Base-by-base conservation (phyloP, 1,284 basidiomycete species). In the Sporisorium sorghi region DNA sequence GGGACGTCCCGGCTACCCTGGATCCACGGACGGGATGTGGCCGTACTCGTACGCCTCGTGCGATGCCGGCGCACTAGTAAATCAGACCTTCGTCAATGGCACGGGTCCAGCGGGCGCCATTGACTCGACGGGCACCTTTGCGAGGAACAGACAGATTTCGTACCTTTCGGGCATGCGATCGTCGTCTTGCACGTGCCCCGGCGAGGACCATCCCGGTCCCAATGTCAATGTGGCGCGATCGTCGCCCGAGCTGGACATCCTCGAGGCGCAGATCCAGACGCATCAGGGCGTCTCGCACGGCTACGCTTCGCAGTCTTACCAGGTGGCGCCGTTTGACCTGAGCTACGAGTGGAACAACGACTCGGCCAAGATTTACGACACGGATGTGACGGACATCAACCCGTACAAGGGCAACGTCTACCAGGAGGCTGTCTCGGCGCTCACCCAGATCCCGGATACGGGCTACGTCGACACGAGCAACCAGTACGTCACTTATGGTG, bases 181-280 rank as follows among this genome's bases (percentile, higher is more conserved):
- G 10, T 57, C 73, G 12, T 11, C 68, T 4, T 83, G 83, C 66
- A 83, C 82, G 7, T 84, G 83, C 40, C 46, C 75, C 1, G 76
- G 76, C 23, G 71, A 82, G 49, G 81, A 81, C 26, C 80, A 80
- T 28, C 81, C 77, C 1, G 83, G 83, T 4, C 83, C 83, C 11
- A 74, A 76, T 46, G 58, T 57, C 43, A 75, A 79, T n/a, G 77
- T 81, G 9, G 84, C 80, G 14, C 80, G 84, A n/a, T 73, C 76
- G 6, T 81, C 79, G 28, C 84, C 84, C 9, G 84, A 85, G 58
- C 54, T 85, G 26, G 84, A 85, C 52, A 79, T 85, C 21, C 70
- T 83, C 51, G 83, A 85, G 61, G 79, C 82, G 8, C 88, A 90
- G 74, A 87, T 86, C 88, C 86, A 90, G 89, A 82, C 49, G 17